Conservation (phyloP, 2,329 filamentous ascomycete species). For the Penicillium concentricum region DNA sequence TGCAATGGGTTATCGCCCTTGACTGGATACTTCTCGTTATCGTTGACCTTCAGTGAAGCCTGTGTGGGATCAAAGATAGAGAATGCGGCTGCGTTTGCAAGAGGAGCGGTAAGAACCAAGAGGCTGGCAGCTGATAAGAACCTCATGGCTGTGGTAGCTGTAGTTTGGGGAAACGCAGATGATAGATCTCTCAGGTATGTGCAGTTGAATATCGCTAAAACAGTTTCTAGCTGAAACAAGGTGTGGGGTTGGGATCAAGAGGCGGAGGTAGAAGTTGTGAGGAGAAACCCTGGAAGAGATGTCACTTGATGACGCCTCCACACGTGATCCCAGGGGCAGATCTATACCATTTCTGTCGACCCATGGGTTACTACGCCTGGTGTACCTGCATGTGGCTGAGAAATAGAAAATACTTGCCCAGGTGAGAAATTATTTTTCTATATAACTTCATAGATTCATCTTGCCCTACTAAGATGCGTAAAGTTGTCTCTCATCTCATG, state of each 20-base stretch:
- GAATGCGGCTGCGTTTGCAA: conserved; percentile 46
- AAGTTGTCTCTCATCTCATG: background rate
- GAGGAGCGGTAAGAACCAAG: conserved; percentile 46
- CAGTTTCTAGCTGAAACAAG: background rate
- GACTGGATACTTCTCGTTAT: conserved; percentile 58
- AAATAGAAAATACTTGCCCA: background rate
- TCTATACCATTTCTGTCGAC: conserved; percentile 3
- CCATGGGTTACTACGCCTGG: background rate
- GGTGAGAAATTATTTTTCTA: too few species aligned
- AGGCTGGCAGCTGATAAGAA: conserved; percentile 39
- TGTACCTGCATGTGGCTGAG: conserved; percentile 10
- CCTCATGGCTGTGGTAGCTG: conserved; percentile 40
- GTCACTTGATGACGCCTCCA: conserved; percentile 24
- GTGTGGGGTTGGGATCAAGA: background rate
- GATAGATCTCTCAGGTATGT: background rate
- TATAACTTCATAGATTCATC: background rate
- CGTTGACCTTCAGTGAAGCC: conserved; percentile 50
- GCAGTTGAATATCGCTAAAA: background rate
- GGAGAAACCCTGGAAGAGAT: conserved; percentile 5
- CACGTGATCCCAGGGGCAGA: conserved; percentile 15
- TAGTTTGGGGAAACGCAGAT: background rate
- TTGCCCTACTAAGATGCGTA: background rate
- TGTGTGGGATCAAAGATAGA: conserved; percentile 52
- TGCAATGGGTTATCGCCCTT: conserved; percentile 82
- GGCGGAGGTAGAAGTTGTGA: background rate